These are phyloP conservation scores for Colletotrichum plurivorum DNA, from an alignment of 2,329 filamentous ascomycete species.

Conservation along the genomic window DNA sequence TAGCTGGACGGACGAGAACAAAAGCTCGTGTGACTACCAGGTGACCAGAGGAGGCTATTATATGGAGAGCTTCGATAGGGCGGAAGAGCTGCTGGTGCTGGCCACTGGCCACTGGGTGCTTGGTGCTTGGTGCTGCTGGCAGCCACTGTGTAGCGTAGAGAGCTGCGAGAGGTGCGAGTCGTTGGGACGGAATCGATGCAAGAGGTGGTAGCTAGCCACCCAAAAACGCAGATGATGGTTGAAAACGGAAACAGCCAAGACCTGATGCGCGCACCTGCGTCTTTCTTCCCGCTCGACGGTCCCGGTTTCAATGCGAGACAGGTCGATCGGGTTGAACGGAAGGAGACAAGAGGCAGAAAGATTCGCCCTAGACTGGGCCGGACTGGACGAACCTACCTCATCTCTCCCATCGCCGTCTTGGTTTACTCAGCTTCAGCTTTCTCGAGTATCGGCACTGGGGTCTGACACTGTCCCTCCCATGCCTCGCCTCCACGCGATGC, in stretches of 20 bases:
- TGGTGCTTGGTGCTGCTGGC: conserved; percentile 1
- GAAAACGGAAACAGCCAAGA: conserved; percentile 40
- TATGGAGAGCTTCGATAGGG: conserved; percentile 3
- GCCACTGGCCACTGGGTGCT: too few species aligned
- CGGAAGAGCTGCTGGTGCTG: not conserved
- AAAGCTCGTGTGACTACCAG: not conserved
- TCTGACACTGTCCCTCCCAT: not conserved
- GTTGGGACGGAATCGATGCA: conserved; percentile 30
- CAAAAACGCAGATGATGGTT: conserved; percentile 28
- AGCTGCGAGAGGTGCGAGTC: conserved; percentile 26
- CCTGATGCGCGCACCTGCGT: conserved; percentile 24
- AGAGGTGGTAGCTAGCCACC: conserved; percentile 27
- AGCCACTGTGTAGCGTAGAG: conserved; percentile 16
- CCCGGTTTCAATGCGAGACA: conserved; percentile 36
- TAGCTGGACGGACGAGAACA: conserved; percentile 17
- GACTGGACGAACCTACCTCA: conserved; percentile 21
- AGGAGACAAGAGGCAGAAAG: conserved; percentile 36
- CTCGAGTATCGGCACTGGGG: not conserved
- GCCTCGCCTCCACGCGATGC: not conserved
- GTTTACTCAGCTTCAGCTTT: too few species aligned
- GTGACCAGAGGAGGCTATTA: conserved; percentile 30
- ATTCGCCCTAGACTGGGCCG: conserved; percentile 19
- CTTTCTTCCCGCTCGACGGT: conserved; percentile 34
- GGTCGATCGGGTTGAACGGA: conserved; percentile 37
- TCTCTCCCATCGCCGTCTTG: not conserved